Evolutionary conservation across 169 alveolate genomes (phyloP), one percentile per base, ranked within the genome.

Genomic region (Plasmodium chabaudi): DNA sequence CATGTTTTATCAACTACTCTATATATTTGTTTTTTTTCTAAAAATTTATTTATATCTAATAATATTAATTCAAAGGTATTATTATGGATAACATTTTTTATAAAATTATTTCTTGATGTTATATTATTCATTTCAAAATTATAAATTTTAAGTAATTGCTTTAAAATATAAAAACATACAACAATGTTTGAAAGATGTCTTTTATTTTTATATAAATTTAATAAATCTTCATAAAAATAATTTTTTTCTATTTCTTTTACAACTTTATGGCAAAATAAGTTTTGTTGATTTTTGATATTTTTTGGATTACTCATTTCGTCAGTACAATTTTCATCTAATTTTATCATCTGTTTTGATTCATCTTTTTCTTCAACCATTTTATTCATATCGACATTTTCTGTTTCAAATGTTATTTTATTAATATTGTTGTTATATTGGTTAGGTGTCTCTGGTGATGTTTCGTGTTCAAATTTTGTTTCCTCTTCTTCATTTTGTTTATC

Each of bases 1-100:
- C 90, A 82, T 53, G 90, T 82, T 67, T 82, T 82, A 17, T 82
- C 90, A 12, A 82, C 82, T 5, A 68, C 72, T 82, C 90, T 42
- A 55, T 82, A 82, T 19, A 82, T 82, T 67, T 82, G 64, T 70
- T 82, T 82, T 56, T 67, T 82, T 46, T 82, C 73, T 46, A 82
- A 65, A 53, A 82, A 82, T 27, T 34, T 15, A n/a, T 55, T 67
- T 9, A 82, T 15, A 19, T 82, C 90, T 67, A 15, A 51, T 82
- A 82, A 39, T 2, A 82, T 82, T 6, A 6, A 42, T 82, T 82
- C 82, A 25, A 82, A 82, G 9, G 15, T 82, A 59, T 39, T 51
- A 53, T 21, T 82, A 23, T 60, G 47, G 19, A 82, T 65, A 17
- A 49, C 82, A 23, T 82, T 82, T 53, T 82, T 68, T 49, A 55